phyloP scores from a whole-genome alignment of 2,329 filamentous ascomycete species.

The Claviceps sp. region DNA sequence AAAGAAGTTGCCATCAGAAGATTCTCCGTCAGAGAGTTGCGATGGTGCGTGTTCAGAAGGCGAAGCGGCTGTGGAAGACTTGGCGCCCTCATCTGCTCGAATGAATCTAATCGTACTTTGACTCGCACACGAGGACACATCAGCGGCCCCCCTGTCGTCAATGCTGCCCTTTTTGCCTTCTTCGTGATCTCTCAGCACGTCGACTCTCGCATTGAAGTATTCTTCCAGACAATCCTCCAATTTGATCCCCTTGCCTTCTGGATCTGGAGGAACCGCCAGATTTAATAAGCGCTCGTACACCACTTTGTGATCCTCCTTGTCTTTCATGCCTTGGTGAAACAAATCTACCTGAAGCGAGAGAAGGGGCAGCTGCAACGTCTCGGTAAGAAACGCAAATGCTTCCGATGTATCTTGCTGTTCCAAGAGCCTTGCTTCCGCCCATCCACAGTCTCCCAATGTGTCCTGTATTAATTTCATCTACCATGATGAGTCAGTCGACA shows the following conservation, averaged over 20 bases:
- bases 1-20: not conserved
- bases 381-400: slow-evolving; percentile 89
- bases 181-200: slow-evolving; percentile 63
- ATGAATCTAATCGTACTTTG: slow-evolving; percentile 22
- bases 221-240: slow-evolving; percentile 85
- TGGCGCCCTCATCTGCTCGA: slow-evolving; percentile 18
- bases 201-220: slow-evolving; percentile 90
- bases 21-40: slow-evolving; percentile 1
- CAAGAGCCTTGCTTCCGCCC: slow-evolving; percentile 64
- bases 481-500: slow-evolving; percentile 6
- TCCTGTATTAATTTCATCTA: slow-evolving; percentile 76
- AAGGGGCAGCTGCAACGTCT: slow-evolving; percentile 73
- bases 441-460: slow-evolving; percentile 71
- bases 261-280: slow-evolving; percentile 70
- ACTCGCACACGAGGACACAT: slow-evolving; percentile 14
- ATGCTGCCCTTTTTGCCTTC: slow-evolving; percentile 34
- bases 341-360: slow-evolving; percentile 88
- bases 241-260: slow-evolving; percentile 56
- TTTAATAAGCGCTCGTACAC: slow-evolving; percentile 85
- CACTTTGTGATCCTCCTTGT: slow-evolving; percentile 84
- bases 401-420: slow-evolving; percentile 92
- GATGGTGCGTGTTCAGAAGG: slow-evolving; percentile 17
- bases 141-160: slow-evolving; percentile 15
- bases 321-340: slow-evolving; percentile 79
- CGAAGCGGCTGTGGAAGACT: slow-evolving; percentile 21